These are phyloP conservation scores for Linnemannia schmuckeri DNA, from an alignment of 192 early-diverging fungal species.

Conservation along the genomic window DNA sequence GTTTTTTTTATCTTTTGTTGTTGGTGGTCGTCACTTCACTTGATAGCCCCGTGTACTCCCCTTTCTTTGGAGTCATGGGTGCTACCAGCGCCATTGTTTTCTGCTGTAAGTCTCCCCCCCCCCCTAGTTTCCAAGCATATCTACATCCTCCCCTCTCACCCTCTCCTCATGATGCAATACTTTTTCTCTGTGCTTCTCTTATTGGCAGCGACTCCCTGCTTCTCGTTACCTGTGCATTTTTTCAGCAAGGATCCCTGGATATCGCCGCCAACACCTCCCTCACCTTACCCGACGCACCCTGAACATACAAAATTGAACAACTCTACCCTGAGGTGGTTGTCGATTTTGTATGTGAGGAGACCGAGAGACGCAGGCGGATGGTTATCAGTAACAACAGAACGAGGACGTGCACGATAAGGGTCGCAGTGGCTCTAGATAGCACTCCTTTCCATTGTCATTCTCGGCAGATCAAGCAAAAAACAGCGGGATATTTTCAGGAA, in stretches of 20 bases:
- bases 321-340: background rate
- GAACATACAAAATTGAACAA: background rate
- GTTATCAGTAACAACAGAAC: background rate
- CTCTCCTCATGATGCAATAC: too few relatives aligned
- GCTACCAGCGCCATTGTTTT: constrained; percentile 94
- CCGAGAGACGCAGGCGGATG: too few relatives aligned
- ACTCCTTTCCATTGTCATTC: background rate
- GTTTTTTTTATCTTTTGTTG: background rate
- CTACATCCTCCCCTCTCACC: too few relatives aligned
- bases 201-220: too few relatives aligned
- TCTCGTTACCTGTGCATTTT: too few relatives aligned
- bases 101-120: constrained; percentile 72
- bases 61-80: constrained; percentile 96
- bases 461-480: background rate
- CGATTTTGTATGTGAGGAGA: background rate
- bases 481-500: background rate
- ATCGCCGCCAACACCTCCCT: too few relatives aligned
- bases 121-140: background rate
- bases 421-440: background rate
- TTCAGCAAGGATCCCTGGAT: too few relatives aligned
- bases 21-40: background rate
- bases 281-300: too few relatives aligned
- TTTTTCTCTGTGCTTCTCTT: too few relatives aligned
- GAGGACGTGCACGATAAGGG: background rate
- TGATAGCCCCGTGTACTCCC: constrained; percentile 88